Evolutionary conservation across 2,329 filamentous ascomycete species (phyloP).

Genomic region (Cadophora malorum): DNA sequence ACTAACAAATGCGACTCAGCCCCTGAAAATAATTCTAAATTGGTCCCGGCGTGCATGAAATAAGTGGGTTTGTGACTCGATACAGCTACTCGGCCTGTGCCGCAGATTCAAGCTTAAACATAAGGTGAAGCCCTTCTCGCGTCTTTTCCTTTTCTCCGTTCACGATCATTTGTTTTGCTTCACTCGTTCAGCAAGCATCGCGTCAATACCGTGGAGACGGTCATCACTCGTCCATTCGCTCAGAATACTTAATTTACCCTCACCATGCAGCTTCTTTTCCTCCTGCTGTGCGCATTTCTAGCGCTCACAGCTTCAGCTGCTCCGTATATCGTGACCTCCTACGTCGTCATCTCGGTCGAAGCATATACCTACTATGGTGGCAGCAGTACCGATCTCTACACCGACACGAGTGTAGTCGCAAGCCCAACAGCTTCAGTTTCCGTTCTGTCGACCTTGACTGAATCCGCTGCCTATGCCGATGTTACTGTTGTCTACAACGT

Average conservation of each 20-base stretch:
- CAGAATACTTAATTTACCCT: constrained; percentile 10
- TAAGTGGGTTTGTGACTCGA: constrained; percentile 10
- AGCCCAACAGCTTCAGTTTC: constrained; percentile 22
- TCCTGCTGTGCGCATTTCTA: constrained; percentile 21
- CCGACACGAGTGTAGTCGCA: constrained; percentile 23
- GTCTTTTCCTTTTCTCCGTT: neutral
- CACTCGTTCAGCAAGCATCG: constrained; percentile 16
- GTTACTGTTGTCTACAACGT: constrained; percentile 31
- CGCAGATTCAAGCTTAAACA: constrained; percentile 20
- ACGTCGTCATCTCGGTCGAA: constrained; percentile 34
- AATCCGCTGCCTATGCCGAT: constrained; percentile 22
- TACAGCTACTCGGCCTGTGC: neutral
- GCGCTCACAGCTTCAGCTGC: constrained; percentile 30
- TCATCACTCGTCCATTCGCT: constrained; percentile 30
- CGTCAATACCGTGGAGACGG: constrained; percentile 28
- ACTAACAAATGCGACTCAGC: neutral
- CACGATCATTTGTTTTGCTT: constrained; percentile 11
- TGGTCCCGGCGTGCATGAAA: constrained; percentile 4
- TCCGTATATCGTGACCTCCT: constrained; percentile 35
- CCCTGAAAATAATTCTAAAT: constrained; percentile 13
- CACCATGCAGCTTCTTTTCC: constrained; percentile 22
- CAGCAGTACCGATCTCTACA: constrained; percentile 16
- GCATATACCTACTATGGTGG: constrained; percentile 23
- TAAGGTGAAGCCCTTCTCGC: constrained; percentile 18
- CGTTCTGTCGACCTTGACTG: constrained; percentile 23